phyloP scores from a whole-genome alignment of 768 basidiomycete genomes.

The Kwoniella newhampshirensis region DNA sequence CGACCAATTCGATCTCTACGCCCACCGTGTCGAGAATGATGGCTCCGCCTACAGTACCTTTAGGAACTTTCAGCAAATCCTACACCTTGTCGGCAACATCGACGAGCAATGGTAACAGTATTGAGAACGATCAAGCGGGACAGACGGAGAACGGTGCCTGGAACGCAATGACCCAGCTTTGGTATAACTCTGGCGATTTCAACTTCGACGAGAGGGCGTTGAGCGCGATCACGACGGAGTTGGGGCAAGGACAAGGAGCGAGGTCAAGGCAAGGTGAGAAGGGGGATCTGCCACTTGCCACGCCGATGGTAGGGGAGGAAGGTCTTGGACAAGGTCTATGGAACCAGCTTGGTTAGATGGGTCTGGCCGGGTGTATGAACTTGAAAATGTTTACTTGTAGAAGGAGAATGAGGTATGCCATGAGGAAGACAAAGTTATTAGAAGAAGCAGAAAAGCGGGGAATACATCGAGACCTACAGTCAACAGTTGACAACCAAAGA shows the following conservation, averaged over 20 bases:
- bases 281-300: neutral
- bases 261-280: neutral
- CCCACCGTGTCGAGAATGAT: neutral
- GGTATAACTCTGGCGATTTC: constrained; percentile 33
- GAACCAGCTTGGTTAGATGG: constrained; percentile 15
- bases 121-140: neutral
- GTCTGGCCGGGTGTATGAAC: neutral
- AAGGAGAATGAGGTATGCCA: too few relatives aligned
- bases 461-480: too few relatives aligned
- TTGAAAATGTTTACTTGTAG: too few relatives aligned
- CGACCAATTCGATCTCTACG: neutral
- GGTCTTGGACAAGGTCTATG: neutral
- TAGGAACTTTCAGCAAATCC: too few relatives aligned
- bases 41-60: too few relatives aligned
- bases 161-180: constrained; percentile 30
- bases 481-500: too few relatives aligned
- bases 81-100: too few relatives aligned
- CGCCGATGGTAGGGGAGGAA: neutral
- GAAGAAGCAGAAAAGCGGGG: too few relatives aligned
- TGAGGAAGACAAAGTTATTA: too few relatives aligned
- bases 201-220: constrained; percentile 18
- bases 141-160: constrained; percentile 14
- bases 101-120: neutral
- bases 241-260: neutral
- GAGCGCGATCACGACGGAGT: neutral